A percentile compares a stretch with the other conserved stretches of the same genome.
These are phyloP conservation scores for Cystobasidiaceae sp. DNA, from an alignment of 1,284 basidiomycete species.

Conservation along the genomic window DNA sequence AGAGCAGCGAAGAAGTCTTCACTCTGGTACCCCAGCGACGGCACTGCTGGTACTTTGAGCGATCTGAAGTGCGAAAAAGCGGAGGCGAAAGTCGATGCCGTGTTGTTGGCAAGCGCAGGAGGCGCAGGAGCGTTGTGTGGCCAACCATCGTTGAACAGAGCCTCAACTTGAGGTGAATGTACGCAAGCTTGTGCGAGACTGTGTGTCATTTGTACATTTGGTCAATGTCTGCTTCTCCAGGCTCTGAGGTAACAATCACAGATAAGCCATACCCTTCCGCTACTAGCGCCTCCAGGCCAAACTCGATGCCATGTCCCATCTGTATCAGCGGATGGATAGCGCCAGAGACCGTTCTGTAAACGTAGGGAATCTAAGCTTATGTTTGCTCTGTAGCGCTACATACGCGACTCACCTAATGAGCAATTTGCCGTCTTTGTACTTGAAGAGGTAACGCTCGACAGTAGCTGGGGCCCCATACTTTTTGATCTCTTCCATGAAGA, in stretches of 20 bases:
- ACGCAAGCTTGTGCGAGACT: constrained; percentile 38
- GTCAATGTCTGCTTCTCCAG: background rate
- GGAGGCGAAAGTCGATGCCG: constrained; percentile 30
- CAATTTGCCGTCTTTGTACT: constrained; percentile 36
- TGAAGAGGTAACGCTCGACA: constrained; percentile 40
- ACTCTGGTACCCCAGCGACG: constrained; percentile 18
- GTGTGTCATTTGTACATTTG: background rate
- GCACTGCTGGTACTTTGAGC: background rate
- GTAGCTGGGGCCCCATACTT: constrained; percentile 32
- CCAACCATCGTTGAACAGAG: constrained; percentile 37
- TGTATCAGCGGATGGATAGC: constrained; percentile 47
- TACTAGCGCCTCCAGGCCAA: constrained; percentile 38
- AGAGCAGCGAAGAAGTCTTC: constrained; percentile 35
- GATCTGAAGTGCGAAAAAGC: constrained; percentile 7
- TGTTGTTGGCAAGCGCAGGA: constrained; percentile 32
- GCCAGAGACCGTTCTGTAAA: constrained; percentile 41
- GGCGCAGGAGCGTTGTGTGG: constrained; percentile 24
- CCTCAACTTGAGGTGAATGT: constrained; percentile 21
- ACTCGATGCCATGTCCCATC: constrained; percentile 45
- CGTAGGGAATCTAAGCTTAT: constrained; percentile 15
- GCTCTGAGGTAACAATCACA: background rate
- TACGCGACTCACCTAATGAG: constrained; percentile 32
- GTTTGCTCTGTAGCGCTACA: background rate
- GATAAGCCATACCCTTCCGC: constrained; percentile 39
- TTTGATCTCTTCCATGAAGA: constrained; percentile 37